Percentiles rank a stretch among this genome's conserved stretches.
Evolutionary conservation across 2,329 filamentous ascomycete species (phyloP).

Genomic region (Helminthosporium solani): DNA sequence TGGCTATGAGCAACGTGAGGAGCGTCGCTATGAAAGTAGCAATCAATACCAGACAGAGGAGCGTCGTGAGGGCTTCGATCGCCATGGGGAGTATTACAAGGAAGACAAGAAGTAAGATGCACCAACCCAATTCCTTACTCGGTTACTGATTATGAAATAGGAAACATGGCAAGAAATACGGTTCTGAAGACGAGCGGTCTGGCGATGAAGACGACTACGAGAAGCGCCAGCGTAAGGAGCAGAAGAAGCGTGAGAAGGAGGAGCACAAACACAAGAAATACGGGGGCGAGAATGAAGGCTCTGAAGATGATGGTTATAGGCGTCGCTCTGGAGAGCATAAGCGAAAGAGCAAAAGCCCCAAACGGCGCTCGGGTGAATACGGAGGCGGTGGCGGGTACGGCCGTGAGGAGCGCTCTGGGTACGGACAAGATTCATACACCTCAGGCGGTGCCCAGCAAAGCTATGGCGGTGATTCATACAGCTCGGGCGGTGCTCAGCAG

Average conservation of each 20-base stretch:
- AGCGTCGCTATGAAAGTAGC: constrained; percentile 53
- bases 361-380: constrained; percentile 24
- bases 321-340: constrained; percentile 21
- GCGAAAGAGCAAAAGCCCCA: constrained; percentile 23
- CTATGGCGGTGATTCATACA: constrained; percentile 22
- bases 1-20: constrained; percentile 60
- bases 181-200: constrained; percentile 26
- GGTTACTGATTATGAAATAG: constrained; percentile 21
- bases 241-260: constrained; percentile 45
- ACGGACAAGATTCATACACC: constrained; percentile 20
- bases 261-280: constrained; percentile 46
- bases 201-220: constrained; percentile 33
- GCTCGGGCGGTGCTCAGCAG: not conserved
- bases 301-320: constrained; percentile 28
- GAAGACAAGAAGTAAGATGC: constrained; percentile 42
- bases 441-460: not conserved
- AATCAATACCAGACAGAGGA: constrained; percentile 43
- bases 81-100: constrained; percentile 44
- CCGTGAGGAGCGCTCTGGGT: constrained; percentile 7
- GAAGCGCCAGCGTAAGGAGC: constrained; percentile 35
- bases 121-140: constrained; percentile 5
- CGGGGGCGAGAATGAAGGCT: constrained; percentile 37
- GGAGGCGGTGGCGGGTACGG: constrained; percentile 2
- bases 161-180: constrained; percentile 38
- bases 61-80: constrained; percentile 37